Evolutionary conservation across 2,329 filamentous ascomycete species (phyloP), one percentile per base, ranked within the genome.

Genomic region (Ascochyta fabae): DNA sequence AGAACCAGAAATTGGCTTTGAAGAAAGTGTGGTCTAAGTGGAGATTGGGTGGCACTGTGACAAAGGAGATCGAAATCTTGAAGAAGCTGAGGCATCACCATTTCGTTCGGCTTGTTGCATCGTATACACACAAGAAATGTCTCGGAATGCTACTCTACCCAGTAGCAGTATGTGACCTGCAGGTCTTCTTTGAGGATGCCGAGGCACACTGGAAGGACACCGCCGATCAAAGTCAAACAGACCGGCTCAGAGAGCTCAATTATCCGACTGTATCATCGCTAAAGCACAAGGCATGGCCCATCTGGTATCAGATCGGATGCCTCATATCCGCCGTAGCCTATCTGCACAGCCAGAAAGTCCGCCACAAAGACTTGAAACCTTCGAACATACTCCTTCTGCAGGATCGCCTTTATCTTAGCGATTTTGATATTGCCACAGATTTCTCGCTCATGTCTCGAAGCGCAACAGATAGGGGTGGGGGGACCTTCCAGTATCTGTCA

Each of bases 221-320:
- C 12, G 27, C 27, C 9, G 27, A 29, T 10, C 8, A 10, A 3
- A 10, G 8, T 10, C 27, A 29, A 10, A 29, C 1, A 29, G 9
- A 10, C 9, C 27, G 7, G 9, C 27, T 29, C 27, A 10, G 3
- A 29, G 3, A 9, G n/a, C 33, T 35, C 12, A 12, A 35, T 35
- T 35, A n/a, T 13, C n/a, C 12, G 4, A 8, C 12, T 16, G 12
- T n/a, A 8, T 2, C 15, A 35, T n/a, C 33, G 3, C n/a, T 23
- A 80, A 3, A 86, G 86, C 67, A 85, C 88, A 71, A 86, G 86
- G 68, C 82, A 61, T 27, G 56, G 44, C 50, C 54, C 0, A 23
- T 64, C 5, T 60, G 52, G 19, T 51, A 44, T 7, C 60, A 56
- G 45, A 53, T 66, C 9, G 64, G 64, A 12, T 67, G 64, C 52